A percentile compares a stretch with the other conserved stretches of the same genome.
These are phyloP conservation scores for Xylariaceae sp. DNA, from an alignment of 2,329 filamentous ascomycete species.

Conservation along the genomic window DNA sequence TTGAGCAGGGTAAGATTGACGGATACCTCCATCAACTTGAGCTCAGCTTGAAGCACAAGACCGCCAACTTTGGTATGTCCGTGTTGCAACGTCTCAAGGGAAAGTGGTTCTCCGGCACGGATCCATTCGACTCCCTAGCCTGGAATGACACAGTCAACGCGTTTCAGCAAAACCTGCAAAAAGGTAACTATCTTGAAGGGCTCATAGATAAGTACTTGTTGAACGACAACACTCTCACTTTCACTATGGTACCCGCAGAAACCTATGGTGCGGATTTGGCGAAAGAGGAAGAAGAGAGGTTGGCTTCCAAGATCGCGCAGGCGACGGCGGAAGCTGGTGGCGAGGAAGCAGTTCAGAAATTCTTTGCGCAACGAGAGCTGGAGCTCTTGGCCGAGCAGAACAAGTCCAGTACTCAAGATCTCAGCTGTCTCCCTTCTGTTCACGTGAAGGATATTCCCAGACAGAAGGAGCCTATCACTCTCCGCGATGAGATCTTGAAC, in stretches of 20 bases:
- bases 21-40: constrained; percentile 92
- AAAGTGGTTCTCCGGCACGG: constrained; percentile 91
- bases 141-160: constrained; percentile 85
- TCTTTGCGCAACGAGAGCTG: constrained; percentile 72
- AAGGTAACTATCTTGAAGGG: constrained; percentile 75
- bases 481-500: constrained; percentile 61
- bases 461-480: constrained; percentile 54
- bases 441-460: constrained; percentile 85
- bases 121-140: constrained; percentile 83
- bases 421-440: constrained; percentile 83
- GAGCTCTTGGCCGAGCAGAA: constrained; percentile 77
- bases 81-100: constrained; percentile 84
- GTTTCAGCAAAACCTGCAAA: constrained; percentile 66
- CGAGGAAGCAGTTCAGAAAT: constrained; percentile 63
- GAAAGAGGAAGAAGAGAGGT: constrained; percentile 68
- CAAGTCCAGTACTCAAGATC: constrained; percentile 74
- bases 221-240: constrained; percentile 79
- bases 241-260: constrained; percentile 86
- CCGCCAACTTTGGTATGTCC: constrained; percentile 86
- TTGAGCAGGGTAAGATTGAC: constrained; percentile 85
- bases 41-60: constrained; percentile 92
- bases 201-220: constrained; percentile 86
- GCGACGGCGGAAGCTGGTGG: constrained; percentile 64
- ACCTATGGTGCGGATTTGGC: constrained; percentile 69
- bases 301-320: constrained; percentile 69